These are phyloP conservation scores for Xylariaceae sp. DNA, from an alignment of 2,329 filamentous ascomycete species.

Conservation along the genomic window DNA sequence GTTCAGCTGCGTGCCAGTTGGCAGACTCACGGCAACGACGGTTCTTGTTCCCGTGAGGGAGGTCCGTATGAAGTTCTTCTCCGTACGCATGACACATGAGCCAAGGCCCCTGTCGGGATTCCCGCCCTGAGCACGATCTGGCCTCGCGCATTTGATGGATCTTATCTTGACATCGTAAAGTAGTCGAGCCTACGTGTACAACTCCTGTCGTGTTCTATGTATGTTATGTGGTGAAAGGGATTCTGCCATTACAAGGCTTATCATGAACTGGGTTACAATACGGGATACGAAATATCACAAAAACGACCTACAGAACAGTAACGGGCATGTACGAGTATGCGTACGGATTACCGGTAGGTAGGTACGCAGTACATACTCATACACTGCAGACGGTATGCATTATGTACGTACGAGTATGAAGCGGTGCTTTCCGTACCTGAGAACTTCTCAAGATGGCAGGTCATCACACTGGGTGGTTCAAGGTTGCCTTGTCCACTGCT, in stretches of 20 bases:
- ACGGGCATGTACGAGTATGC: no score
- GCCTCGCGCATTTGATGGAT: not conserved
- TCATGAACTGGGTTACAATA: not conserved
- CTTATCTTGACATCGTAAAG: not conserved
- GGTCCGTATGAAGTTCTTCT: not conserved
- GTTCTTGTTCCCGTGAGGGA: not conserved
- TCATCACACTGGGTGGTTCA: no score
- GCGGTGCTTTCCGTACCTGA: no score
- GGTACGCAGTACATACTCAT: no score
- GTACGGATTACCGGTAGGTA: no score
- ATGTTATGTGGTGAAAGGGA: not conserved
- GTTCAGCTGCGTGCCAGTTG: not conserved
- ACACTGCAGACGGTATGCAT: no score
- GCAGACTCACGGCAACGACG: not conserved
- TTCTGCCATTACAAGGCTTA: not conserved
- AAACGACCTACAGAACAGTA: no score
- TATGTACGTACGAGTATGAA: no score
- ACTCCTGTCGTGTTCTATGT: not conserved
- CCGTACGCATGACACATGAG: not conserved
- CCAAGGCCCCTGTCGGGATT: slow-evolving; percentile 9
- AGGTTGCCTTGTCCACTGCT: no score
- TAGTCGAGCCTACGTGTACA: not conserved
- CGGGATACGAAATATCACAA: no score
- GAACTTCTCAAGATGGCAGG: no score
- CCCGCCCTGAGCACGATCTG: slow-evolving; percentile 1